Conservation (phyloP, 192 early-diverging fungal genomes). For the Paraglomus brasilianum region DNA sequence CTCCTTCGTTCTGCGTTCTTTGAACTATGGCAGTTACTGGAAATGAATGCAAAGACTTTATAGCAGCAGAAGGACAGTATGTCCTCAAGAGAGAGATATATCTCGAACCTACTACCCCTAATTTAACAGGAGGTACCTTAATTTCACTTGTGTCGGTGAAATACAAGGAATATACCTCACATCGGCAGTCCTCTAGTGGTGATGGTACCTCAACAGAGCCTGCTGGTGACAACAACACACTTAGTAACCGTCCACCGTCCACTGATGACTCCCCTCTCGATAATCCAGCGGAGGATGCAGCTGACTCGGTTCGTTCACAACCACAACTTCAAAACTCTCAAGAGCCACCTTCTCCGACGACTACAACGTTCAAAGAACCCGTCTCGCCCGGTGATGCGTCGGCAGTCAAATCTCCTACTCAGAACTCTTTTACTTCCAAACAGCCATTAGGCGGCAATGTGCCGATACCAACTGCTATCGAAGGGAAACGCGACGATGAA, state of each 20-base stretch:
- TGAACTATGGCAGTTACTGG: conserved; percentile 4
- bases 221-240: conserved; percentile 33
- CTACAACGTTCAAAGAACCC: conserved; percentile 24
- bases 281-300: conserved; percentile 36
- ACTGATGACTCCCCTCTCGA: conserved; percentile 37
- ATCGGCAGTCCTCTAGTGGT: conserved; percentile 13
- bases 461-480: conserved; percentile 27
- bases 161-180: conserved; percentile 49
- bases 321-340: neutral
- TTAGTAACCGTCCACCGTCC: conserved; percentile 31
- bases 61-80: conserved; percentile 54
- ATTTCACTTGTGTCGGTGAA: conserved; percentile 56
- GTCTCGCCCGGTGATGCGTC: neutral
- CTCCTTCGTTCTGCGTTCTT: no score
- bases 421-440: conserved; percentile 2
- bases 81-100: conserved; percentile 47
- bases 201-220: neutral
- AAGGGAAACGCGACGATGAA: conserved; percentile 33
- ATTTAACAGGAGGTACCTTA: conserved; percentile 49
- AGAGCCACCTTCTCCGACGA: conserved; percentile 31
- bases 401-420: conserved; percentile 20
- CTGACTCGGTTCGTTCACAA: conserved; percentile 34
- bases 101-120: conserved; percentile 45
- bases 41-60: conserved; percentile 45
- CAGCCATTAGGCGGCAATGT: conserved; percentile 31